Base-by-base conservation (phyloP, 805 yeast species). In the Nakazawaea pomicola region DNA sequence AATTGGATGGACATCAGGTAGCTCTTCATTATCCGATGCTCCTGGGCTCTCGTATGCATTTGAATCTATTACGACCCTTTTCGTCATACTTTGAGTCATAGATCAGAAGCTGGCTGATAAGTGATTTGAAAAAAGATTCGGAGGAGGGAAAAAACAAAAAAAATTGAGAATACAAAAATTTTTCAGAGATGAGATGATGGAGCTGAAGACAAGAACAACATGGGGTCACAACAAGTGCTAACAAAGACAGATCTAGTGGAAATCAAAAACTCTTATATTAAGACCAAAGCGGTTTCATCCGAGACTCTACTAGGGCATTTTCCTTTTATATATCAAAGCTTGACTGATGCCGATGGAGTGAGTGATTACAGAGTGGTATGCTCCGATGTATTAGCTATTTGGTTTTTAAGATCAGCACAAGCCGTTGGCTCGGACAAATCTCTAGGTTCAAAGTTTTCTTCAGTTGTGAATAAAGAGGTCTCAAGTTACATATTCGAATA, bases 301-400 rank as follows among this genome's bases (percentile, higher is more conserved):
- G 23, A 10, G 10, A 29, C 45, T 18, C 36, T 50, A 29, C 40
- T 27, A 8, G 11, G 44, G 5, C 33, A 54, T 1, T 61, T 59
- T 41, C 56, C 54, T 0, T 45, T 50, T 5, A 45, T 75, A 5
- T 50, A 60, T n/a, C 33, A 47, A 1, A 55, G 71, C 1, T 45
- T 70, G 8, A 47, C 56, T 20, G 36, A 38, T 2, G 52, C 64
- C 2, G 49, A 58, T 10, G 74, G 72, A 1, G 49, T 60, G 2
- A 68, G 64, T 4, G 52, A 50, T 4, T 56, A 58, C 32, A 58
- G 76, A 40, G 64, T 77, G 0, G 16, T 66, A 0, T 65, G 75
- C 12, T 69, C 76, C 33, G 95, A 87, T 50, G 64, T 83, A 0
- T 53, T 84, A 20, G 61, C 86, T 1, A 67, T 87, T 4, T 84